phyloP scores from a whole-genome alignment of 1,139 yeast species.

The Meyerozyma smithsonii region DNA sequence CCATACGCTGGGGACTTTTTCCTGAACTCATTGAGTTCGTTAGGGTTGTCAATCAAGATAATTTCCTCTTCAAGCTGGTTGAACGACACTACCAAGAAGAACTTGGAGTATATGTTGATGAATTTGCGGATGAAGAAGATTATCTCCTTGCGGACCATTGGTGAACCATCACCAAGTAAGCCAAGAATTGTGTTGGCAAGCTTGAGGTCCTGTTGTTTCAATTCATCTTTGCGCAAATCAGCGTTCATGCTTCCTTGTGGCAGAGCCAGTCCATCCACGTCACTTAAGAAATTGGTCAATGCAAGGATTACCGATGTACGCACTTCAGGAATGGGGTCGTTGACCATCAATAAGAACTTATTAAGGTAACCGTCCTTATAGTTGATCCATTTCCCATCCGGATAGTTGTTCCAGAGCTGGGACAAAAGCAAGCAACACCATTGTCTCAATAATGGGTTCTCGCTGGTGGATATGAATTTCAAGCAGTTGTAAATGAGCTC shows the following conservation, averaged over 20 bases:
- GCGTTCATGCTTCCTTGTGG: slow-evolving; percentile 11
- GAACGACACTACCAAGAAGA: slow-evolving; percentile 84
- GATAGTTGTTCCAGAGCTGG: slow-evolving; percentile 68
- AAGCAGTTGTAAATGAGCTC: slow-evolving; percentile 70
- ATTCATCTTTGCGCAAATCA: slow-evolving; percentile 34
- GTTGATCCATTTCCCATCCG: slow-evolving; percentile 73
- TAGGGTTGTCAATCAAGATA: slow-evolving; percentile 58
- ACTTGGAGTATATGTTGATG: slow-evolving; percentile 63
- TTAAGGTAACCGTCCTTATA: slow-evolving; percentile 62
- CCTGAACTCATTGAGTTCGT: slow-evolving; percentile 53
- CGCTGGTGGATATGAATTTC: slow-evolving; percentile 63
- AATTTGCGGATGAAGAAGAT: slow-evolving; percentile 73
- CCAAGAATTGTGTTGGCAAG: slow-evolving; percentile 46
- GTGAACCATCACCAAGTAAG: slow-evolving; percentile 77
- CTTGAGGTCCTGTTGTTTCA: slow-evolving; percentile 50
- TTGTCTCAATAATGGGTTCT: slow-evolving; percentile 81
- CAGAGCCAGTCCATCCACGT: slow-evolving; percentile 13
- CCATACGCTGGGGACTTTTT: slow-evolving; percentile 75
- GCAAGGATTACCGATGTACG: slow-evolving; percentile 80
- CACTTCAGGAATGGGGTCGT: slow-evolving; percentile 94
- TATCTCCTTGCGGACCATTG: slow-evolving; percentile 82
- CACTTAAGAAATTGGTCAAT: slow-evolving; percentile 64
- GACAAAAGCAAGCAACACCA: slow-evolving; percentile 85
- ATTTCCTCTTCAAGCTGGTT: slow-evolving; percentile 82
- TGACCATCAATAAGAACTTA: slow-evolving; percentile 52